Evolutionary conservation across 2,329 filamentous ascomycete species (phyloP), one percentile per base, ranked within the genome.

Genomic region (Orbilia quercus): DNA sequence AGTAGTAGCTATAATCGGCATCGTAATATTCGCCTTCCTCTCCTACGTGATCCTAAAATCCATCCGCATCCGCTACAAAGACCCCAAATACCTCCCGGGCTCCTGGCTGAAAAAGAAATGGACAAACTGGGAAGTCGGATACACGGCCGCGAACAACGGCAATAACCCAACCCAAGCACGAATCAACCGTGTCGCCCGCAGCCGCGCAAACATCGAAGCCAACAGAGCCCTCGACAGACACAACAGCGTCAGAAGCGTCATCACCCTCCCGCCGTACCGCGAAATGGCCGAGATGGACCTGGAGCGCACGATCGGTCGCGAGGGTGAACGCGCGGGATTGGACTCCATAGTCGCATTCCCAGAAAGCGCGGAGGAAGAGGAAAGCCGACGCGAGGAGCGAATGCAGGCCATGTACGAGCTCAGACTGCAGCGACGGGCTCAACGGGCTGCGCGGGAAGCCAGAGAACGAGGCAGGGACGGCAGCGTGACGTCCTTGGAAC

Each of bases 361-460:
- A 0, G 89, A 91, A 78, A 91, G 90, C 0, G 85, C 84, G 7
- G 91, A 96, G 57, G 90, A 92, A 60, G 88, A 96, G 76, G 92
- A 96, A 79, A 81, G 82, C 1, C 83, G 92, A 59, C 86, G 95
- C 11, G 92, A 98, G 75, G 87, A 91, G 25, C 91, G 97, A 80
- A 98, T 98, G 95, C 91, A 95, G 75, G 87, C 91, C 0, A 81
- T 98, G 42, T 98, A 96, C 80, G 92, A 96, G 80, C 94, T 98
- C 70, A 89, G 95, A 11, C 79, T 91, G 11, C 88, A 91, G 16
- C 87, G 95, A 60, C 87, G 93, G 57, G 87, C 87, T 2, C 92
- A 95, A 75, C 88, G 92, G 3, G 91, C 96, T 76, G 74, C 64
- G 2, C 66, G 77, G 34, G 75, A 75, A 40, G 88, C 75, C 12